phyloP scores from a whole-genome alignment of 2,329 filamentous ascomycete species.

The Ceratocystis cubensis region DNA sequence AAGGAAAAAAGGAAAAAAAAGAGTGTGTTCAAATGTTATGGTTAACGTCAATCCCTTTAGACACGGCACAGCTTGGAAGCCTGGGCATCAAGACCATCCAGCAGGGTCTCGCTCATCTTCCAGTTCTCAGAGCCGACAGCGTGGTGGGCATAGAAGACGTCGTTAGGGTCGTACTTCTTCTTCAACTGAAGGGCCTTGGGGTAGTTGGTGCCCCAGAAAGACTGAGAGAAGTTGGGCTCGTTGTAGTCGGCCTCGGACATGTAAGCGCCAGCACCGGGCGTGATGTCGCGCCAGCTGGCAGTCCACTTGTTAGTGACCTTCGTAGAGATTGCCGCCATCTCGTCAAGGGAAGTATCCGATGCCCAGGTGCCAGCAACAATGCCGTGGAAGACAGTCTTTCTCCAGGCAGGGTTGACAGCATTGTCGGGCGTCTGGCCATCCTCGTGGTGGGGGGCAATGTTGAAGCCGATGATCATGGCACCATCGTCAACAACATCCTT shows the following conservation, averaged over 20 bases:
- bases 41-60: background rate
- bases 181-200: constrained; percentile 34
- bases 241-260: constrained; percentile 41
- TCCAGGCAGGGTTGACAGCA: constrained; percentile 35
- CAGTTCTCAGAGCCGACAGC: constrained; percentile 42
- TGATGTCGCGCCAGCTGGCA: constrained; percentile 26
- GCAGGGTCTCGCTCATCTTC: constrained; percentile 27
- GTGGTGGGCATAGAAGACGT: constrained; percentile 37
- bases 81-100: constrained; percentile 28
- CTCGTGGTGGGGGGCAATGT: constrained; percentile 26
- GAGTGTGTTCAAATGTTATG: background rate
- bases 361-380: constrained; percentile 25
- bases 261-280: constrained; percentile 35
- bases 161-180: constrained; percentile 34
- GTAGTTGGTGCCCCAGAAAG: constrained; percentile 39
- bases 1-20: too few species aligned
- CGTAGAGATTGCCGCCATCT: constrained; percentile 20
- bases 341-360: background rate
- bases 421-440: constrained; percentile 27
- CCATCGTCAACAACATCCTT: constrained; percentile 29
- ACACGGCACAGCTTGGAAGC: constrained; percentile 29
- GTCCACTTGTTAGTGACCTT: constrained; percentile 24
- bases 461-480: constrained; percentile 28
- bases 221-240: constrained; percentile 34
- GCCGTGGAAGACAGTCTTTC: constrained; percentile 29